These are phyloP conservation scores for Plantago ovata DNA, from an alignment of 257 asterid genomes.

Conservation along the genomic window DNA sequence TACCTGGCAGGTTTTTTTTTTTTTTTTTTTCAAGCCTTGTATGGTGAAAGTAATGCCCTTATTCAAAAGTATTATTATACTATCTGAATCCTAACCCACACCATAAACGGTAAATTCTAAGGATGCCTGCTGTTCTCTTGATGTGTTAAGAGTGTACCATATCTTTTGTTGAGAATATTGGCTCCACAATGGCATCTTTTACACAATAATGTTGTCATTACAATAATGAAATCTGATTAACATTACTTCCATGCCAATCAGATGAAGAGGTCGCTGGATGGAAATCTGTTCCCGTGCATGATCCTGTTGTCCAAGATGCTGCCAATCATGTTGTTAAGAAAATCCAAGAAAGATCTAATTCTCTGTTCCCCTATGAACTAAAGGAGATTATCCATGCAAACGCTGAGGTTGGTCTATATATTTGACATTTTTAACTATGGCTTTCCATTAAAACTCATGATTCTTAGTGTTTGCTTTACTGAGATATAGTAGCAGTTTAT, in stretches of 20 bases:
- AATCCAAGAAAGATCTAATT: constrained; percentile 84
- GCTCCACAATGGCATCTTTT: neutral
- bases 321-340: constrained; percentile 74
- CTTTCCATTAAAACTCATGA: neutral
- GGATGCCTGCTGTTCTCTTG: neutral
- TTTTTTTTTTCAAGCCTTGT: neutral
- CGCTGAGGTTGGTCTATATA: constrained; percentile 52
- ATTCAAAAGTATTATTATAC: neutral
- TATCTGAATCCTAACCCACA: no score
- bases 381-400: constrained; percentile 68
- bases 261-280: constrained; percentile 50
- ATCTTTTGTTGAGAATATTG: neutral
- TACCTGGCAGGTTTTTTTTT: neutral
- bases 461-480: neutral
- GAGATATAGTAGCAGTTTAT: neutral
- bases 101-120: no score
- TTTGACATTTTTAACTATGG: neutral
- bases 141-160: neutral
- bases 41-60: neutral
- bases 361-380: constrained; percentile 67
- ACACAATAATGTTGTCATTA: no score
- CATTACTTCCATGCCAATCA: constrained; percentile 23
- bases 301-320: constrained; percentile 81
- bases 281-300: constrained; percentile 71
- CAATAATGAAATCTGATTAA: constrained; percentile 1